Evolutionary conservation across 2,329 filamentous ascomycete species (phyloP).

Genomic region (Parastagonospora nodorum): DNA sequence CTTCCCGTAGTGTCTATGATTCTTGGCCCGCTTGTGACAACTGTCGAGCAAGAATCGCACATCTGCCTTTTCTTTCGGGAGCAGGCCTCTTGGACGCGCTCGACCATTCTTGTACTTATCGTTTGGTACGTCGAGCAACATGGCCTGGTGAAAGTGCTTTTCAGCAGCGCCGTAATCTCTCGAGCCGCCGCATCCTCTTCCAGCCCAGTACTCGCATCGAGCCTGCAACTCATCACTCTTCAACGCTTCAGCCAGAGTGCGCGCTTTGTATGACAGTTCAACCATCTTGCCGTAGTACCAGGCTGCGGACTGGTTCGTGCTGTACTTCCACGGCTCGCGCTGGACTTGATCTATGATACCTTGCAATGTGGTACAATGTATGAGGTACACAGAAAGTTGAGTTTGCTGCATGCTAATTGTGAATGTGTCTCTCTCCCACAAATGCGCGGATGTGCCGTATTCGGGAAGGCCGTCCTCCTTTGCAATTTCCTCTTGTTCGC

Average conservation of each 20-base stretch:
- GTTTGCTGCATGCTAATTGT: conserved; percentile 4
- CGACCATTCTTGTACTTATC: not conserved
- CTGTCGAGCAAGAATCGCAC: conserved; percentile 8
- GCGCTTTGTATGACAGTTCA: conserved; percentile 9
- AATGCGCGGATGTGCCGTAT: not conserved
- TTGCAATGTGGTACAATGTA: conserved; percentile 20
- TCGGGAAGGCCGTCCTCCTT: not conserved
- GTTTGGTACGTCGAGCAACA: conserved; percentile 9
- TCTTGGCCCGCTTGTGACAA: not conserved
- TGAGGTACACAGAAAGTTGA: conserved; percentile 12
- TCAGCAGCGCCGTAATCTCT: conserved; percentile 10
- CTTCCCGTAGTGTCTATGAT: not conserved
- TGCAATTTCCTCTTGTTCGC: not conserved
- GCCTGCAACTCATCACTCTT: conserved; percentile 16
- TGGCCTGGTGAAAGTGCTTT: conserved; percentile 12
- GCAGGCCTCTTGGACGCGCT: not conserved
- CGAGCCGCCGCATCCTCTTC: conserved; percentile 13
- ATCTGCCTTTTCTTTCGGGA: conserved; percentile 9
- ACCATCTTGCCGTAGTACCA: conserved; percentile 7
- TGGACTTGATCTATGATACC: conserved; percentile 2
- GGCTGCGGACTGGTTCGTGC: not conserved
- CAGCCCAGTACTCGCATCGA: conserved; percentile 26
- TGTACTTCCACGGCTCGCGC: not conserved
- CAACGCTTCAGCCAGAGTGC: conserved; percentile 9
- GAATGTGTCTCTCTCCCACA: not conserved